Conservation (phyloP, 306 rosid genomes). For the Ochetophila trinervis region DNA sequence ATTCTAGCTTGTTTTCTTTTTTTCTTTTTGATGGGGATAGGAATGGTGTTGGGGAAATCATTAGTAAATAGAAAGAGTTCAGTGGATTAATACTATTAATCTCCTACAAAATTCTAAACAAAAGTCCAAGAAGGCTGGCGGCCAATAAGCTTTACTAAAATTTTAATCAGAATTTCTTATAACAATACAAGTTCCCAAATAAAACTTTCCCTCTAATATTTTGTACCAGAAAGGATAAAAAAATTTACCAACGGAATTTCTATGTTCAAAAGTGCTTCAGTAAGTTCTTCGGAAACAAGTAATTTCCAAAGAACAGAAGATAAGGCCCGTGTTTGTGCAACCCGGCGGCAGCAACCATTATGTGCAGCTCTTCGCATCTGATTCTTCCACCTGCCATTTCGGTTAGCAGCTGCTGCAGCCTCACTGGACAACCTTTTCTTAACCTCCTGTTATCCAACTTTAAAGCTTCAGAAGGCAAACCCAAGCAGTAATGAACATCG, state of each 20-base stretch:
- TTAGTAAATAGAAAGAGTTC: not conserved
- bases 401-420: slow-evolving; percentile 77
- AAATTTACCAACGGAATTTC: slow-evolving; percentile 78
- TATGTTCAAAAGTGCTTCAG: slow-evolving; percentile 60
- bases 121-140: not conserved
- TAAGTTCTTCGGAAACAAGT: slow-evolving; percentile 76
- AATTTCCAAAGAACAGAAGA: slow-evolving; percentile 89
- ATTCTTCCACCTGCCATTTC: slow-evolving; percentile 89
- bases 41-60: not conserved
- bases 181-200: not conserved
- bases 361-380: slow-evolving; percentile 96
- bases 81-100: not conserved
- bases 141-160: not conserved
- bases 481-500: slow-evolving; percentile 20
- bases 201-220: not conserved
- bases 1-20: not conserved
- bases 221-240: not conserved
- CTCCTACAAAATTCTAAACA: not conserved
- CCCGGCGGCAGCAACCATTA: slow-evolving; percentile 95
- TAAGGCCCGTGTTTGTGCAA: slow-evolving; percentile 81
- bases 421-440: slow-evolving; percentile 79
- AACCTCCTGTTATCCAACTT: slow-evolving; percentile 58
- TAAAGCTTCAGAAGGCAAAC: slow-evolving; percentile 17
- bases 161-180: not conserved
- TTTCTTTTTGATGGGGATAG: not conserved